Conservation (phyloP, 2,329 filamentous ascomycete species). For the Epichloe amarillans region DNA sequence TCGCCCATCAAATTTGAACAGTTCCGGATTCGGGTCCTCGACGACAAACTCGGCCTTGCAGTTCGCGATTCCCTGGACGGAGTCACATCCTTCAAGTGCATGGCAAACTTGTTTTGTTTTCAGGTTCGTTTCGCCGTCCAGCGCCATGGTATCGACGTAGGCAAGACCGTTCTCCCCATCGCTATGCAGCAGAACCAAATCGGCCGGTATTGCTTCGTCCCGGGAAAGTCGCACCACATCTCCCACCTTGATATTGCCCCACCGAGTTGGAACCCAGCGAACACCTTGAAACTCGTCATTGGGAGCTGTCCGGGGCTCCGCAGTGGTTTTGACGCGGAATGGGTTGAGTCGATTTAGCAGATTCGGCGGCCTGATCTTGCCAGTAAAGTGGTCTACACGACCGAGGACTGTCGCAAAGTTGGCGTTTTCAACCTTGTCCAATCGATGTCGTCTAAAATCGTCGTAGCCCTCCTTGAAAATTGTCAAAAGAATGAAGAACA, state of each 20-base stretch:
- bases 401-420: constrained; percentile 33
- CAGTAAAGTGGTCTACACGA: constrained; percentile 21
- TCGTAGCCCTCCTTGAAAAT: constrained; percentile 81
- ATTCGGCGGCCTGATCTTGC: constrained; percentile 12
- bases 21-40: constrained; percentile 65
- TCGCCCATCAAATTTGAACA: constrained; percentile 65
- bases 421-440: constrained; percentile 72
- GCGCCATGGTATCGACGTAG: constrained; percentile 73
- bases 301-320: constrained; percentile 21
- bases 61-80: constrained; percentile 37
- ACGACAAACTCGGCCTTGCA: constrained; percentile 52
- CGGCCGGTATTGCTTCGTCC: constrained; percentile 71
- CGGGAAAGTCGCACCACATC: constrained; percentile 39
- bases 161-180: constrained; percentile 66
- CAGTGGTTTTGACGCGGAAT: constrained; percentile 17
- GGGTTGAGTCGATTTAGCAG: constrained; percentile 19
- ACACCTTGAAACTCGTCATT: constrained; percentile 46
- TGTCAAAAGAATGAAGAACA: constrained; percentile 68
- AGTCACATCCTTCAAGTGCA: constrained; percentile 43
- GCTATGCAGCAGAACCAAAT: constrained; percentile 66
- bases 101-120: constrained; percentile 61
- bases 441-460: constrained; percentile 63
- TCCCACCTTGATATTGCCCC: constrained; percentile 36
- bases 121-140: constrained; percentile 72
- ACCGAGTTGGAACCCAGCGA: constrained; percentile 37